A percentile compares a stretch with the other conserved stretches of the same genome.
These are phyloP conservation scores for Penicillium sp. DNA, from an alignment of 2,329 filamentous ascomycete genomes.

Conservation along the genomic window DNA sequence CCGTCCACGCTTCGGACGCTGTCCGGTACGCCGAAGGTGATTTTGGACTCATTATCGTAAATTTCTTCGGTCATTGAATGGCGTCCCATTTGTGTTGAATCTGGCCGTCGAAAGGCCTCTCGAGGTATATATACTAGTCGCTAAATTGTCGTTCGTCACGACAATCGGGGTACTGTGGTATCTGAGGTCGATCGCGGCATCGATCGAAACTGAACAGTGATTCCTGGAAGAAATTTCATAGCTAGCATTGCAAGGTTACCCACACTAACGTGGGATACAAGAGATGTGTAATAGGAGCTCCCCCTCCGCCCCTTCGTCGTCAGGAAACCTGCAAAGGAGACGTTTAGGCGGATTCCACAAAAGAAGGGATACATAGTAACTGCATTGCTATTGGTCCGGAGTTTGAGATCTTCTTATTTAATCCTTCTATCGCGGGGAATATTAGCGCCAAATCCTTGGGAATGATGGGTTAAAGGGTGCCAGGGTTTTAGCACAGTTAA, in stretches of 20 bases:
- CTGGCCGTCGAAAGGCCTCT: neutral
- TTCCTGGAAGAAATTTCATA: slow-evolving; percentile 1
- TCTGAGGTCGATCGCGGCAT: neutral
- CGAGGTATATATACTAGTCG: neutral
- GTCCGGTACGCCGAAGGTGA: slow-evolving; percentile 11
- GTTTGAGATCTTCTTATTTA: neutral
- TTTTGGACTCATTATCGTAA: slow-evolving; percentile 19
- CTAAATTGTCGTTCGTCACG: neutral
- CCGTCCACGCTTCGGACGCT: slow-evolving; percentile 18
- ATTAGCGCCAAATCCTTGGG: neutral
- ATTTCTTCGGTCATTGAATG: slow-evolving; percentile 8
- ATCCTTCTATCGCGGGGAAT: neutral
- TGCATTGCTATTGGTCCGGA: neutral
- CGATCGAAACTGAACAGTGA: neutral
- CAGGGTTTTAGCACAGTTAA: neutral
- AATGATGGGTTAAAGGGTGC: slow-evolving; percentile 6
- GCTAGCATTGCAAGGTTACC: neutral
- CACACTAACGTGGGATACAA: neutral
- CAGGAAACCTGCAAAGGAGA: neutral
- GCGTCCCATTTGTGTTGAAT: slow-evolving; percentile 18
- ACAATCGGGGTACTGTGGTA: neutral
- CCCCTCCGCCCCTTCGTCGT: neutral
- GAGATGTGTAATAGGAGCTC: neutral
- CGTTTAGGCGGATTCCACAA: neutral
- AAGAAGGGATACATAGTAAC: neutral